Base-by-base conservation (phyloP, 2,329 filamentous ascomycete species). In the Colletotrichum orbiculare region DNA sequence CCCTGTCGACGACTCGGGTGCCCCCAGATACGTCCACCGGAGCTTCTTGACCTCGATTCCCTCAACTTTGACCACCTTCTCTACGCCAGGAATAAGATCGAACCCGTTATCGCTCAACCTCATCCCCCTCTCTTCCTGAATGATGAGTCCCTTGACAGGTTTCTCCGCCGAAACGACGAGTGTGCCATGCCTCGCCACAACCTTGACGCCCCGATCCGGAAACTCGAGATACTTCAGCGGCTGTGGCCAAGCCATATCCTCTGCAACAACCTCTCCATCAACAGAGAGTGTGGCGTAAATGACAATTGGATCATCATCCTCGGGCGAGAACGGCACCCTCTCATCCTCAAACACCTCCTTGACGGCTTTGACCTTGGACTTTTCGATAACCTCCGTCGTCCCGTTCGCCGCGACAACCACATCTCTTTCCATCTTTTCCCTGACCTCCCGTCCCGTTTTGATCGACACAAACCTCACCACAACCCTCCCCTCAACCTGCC, bases 211-310 rank as follows among this genome's bases (percentile, higher is more conserved):
- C 34, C 83, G 79, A 43, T 81, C 74, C 11, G 78, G 73, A 46
- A 89, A 76, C 67, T 84, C 80, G 1, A 87, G 73, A 66, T 88
- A 89, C 73, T 90, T 90, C 54, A 89, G 68, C 1, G 87, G 87
- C 52, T 89, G 84, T 1, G 87, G 87, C 87, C 87, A 90, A 37
- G 85, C 84, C 11, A 81, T 77, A 62, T 85, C 83, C 12, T 80
- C 75, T 4, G 84, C 79, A 2, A 85, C 71, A 13, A 80, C 71
- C 15, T 73, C 65, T 1, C 76, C 80, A 2, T 77, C 71, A 6
- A 77, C 67, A 8, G 76, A 69, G 2, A 87, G 69, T 37, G 78
- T 77, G 2, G 80, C 81, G 8, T 80, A 76, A 25, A 86, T 80
- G 3, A 87, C 79, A n/a, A 80, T 82, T 1, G 80, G 80, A 34